Base-by-base conservation (phyloP, 139 green algal genomes). In the Chlamydomonas sp. region DNA sequence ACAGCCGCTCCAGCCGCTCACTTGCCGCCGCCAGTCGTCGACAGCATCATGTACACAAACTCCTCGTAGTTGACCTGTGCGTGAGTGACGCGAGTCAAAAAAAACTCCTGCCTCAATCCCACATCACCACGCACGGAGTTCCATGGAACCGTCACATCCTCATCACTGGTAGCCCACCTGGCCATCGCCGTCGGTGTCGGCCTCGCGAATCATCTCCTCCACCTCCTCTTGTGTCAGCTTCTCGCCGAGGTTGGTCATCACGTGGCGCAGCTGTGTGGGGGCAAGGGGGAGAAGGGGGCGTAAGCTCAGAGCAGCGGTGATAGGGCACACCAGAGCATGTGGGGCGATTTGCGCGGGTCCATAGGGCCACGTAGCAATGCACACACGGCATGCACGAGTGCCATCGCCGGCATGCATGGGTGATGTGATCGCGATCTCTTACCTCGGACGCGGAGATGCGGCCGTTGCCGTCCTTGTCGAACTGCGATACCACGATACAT, bases 381-480 rank as follows among this genome's bases (percentile, higher is more conserved):
- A n/a, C n/a, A n/a, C n/a, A n/a, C n/a, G n/a, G n/a, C n/a, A n/a
- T n/a, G n/a, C n/a, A n/a, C n/a, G n/a, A n/a, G n/a, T n/a, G n/a
- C n/a, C n/a, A n/a, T n/a, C n/a, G n/a, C n/a, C n/a, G n/a, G n/a
- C n/a, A n/a, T n/a, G n/a, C n/a, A n/a, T n/a, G n/a, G n/a, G n/a
- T n/a, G n/a, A n/a, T n/a, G n/a, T n/a, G n/a, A n/a, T n/a, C n/a
- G n/a, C n/a, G n/a, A n/a, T n/a, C n/a, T n/a, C n/a, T 31, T 48
- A 95, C 89, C 90, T 98, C 95, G 43, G 91, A 90, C 24, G 95
- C 95, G 4, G 91, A 97, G 67, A 99, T 99, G 74, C 93, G 96
- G 37, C 95, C 95, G 80, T 99, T 99, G 69, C 95, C 93, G 74
- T 99, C 95, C 81, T 99, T 98, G 75, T 99, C 95, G 82, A 99